Evolutionary conservation across 352 stramenopile genomes (phyloP).

Genomic region (Peronospora tabacina): DNA sequence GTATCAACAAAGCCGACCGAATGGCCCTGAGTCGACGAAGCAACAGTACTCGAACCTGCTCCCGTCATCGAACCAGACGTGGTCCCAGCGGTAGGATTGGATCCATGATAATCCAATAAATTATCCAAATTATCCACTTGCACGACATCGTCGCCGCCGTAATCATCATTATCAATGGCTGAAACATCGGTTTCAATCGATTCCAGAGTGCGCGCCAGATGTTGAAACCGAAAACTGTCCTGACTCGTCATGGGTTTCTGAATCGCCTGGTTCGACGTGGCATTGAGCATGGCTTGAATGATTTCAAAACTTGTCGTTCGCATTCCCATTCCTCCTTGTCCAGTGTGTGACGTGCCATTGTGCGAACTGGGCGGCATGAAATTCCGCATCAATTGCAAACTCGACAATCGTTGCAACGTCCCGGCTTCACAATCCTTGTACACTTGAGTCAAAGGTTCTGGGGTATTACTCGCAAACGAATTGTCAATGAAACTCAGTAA

Average conservation of each 20-base stretch:
- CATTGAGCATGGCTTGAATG: slow-evolving; percentile 83
- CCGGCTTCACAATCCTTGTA: slow-evolving; percentile 76
- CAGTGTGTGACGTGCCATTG: not conserved
- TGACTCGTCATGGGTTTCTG: slow-evolving; percentile 85
- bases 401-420: slow-evolving; percentile 59
- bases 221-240: slow-evolving; percentile 82
- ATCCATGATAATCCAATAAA: slow-evolving; percentile 64
- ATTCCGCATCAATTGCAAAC: slow-evolving; percentile 71
- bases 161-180: slow-evolving; percentile 78
- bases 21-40: slow-evolving; percentile 2
- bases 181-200: slow-evolving; percentile 77
- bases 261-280: slow-evolving; percentile 75
- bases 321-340: slow-evolving; percentile 32
- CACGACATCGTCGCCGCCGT: slow-evolving; percentile 71
- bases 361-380: slow-evolving; percentile 46
- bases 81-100: slow-evolving; percentile 17
- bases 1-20: slow-evolving; percentile 50
- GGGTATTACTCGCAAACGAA: slow-evolving; percentile 64
- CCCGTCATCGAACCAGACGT: slow-evolving; percentile 8
- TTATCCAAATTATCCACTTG: slow-evolving; percentile 84
- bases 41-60: not conserved
- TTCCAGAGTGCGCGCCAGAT: slow-evolving; percentile 66
- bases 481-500: slow-evolving; percentile 81
- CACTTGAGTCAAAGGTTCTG: slow-evolving; percentile 70
- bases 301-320: slow-evolving; percentile 84